Base-by-base conservation (phyloP, 805 yeast species). In the Pichia eremophila region DNA sequence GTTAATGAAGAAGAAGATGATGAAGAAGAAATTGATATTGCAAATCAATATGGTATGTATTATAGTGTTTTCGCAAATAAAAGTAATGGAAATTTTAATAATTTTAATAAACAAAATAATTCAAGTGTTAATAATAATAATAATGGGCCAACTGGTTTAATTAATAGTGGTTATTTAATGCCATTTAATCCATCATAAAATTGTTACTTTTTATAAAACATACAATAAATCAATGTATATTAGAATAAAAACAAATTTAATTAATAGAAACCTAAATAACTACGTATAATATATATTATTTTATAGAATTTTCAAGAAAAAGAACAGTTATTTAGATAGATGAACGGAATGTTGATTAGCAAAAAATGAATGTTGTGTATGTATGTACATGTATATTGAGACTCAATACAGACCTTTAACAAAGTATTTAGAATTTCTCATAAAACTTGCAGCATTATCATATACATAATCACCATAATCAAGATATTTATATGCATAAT, bases 401-500 rank as follows among this genome's bases (percentile, higher is more conserved):
- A n/a, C n/a, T 39, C 15, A 47, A 11, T 25, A 43, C 12, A 37
- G 34, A 18, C 44, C 46, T 31, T 51, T 47, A 12, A 46, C 78
- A 64, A 90, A 93, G 66, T 83, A 87, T 18, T 77, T 74, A 1
- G 95, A 85, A 8, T 82, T 71, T 39, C 81, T 78, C 71, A 88
- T 75, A 54, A 78, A 71, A 4, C 85, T 83, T 11, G 84, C 82
- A 19, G 83, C 70, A 47, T 78, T 75, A 59, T 89, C 96, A 54
- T 83, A 80, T 3, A 84, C 67, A 64, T 80, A 79, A 59, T 93
- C 99, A n/a, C 99, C 99, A 29, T 82, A 61, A 45, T 79, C 84
- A 52, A 93, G 72, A 61, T 90, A 93, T 60, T 79, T 82, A 35
- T 68, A 67, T 6, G 82, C 69, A 56, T 79, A 80, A 37, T 69